Evolutionary conservation across 2,329 filamentous ascomycete species (phyloP).

Genomic region (Clarireedia homoeocarpa): DNA sequence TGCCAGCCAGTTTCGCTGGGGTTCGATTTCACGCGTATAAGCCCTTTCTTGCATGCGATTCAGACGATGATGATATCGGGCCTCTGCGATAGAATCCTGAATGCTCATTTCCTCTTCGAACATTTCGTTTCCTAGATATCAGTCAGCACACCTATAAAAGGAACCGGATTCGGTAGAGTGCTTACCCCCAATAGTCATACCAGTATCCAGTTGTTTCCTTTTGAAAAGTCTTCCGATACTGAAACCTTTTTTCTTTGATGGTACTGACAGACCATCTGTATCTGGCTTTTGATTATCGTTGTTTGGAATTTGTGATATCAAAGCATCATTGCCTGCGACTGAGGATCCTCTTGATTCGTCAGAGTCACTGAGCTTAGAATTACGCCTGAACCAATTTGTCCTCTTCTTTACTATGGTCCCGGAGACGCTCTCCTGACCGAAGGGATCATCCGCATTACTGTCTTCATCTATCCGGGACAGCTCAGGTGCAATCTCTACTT

Average conservation of each 20-base stretch:
- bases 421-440: slow-evolving; percentile 16
- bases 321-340: slow-evolving; percentile 6
- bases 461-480: slow-evolving; percentile 18
- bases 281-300: slow-evolving; percentile 9
- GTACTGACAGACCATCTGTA: slow-evolving; percentile 2
- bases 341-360: slow-evolving; percentile 15
- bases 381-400: slow-evolving; percentile 29
- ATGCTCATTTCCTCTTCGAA: slow-evolving; percentile 23
- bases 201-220: slow-evolving; percentile 19
- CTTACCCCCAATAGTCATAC: slow-evolving; percentile 27
- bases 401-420: slow-evolving; percentile 25
- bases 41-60: background rate
- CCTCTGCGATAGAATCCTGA: slow-evolving; percentile 20
- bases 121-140: slow-evolving; percentile 19
- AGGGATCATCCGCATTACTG: slow-evolving; percentile 13
- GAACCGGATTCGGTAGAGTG: background rate
- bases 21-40: slow-evolving; percentile 44
- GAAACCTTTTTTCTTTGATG: slow-evolving; percentile 25
- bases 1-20: slow-evolving; percentile 79
- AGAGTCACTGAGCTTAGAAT: slow-evolving; percentile 20
- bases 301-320: slow-evolving; percentile 14
- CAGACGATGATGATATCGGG: slow-evolving; percentile 15
- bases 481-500: slow-evolving; percentile 9
- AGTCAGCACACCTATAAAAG: background rate
- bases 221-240: slow-evolving; percentile 26